Base-by-base conservation (phyloP, 345 rosid genomes). In the Ceriops zippeliana region DNA sequence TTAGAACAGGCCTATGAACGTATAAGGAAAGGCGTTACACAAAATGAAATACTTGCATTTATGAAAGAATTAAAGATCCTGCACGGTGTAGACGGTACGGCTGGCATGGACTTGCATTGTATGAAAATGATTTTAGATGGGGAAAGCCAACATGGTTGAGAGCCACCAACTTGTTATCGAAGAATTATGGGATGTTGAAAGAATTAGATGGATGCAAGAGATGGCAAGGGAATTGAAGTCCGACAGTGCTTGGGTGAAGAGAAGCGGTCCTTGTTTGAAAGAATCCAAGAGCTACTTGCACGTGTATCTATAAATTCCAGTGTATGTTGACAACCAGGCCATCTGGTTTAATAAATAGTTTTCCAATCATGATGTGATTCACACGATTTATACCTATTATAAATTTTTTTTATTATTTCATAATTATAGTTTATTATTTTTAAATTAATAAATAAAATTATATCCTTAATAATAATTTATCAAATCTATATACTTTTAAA, bases 61-160 rank as follows among this genome's bases (percentile, higher is more conserved):
- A 61, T 49, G 5, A 31, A 31, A 30, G 61, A 54, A 46, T 54
- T 35, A 11, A 37, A 17, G 35, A 46, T 34, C n/a, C 6, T 67
- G 62, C 70, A 67, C 2, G 62, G 37, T 42, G 1, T 56, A 26
- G 62, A 67, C 9, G 37, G 32, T 67, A 67, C 24, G 35, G 52
- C 21, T 67, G 56, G 21, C 37, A 51, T 16, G 51, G 61, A 24
- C 56, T 56, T 42, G 32, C 59, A 42, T 67, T 56, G 5, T 27
- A 67, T 42, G 70, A 67, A 17, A 47, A 53, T 22, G 53, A 67
- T 54, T 67, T 67, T 58, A 62, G 70, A 16, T 67, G 70, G 62
- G 70, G 70, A 26, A 67, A 17, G 7, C 63, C 71, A 27, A 30
- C 15, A 38, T 57, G 63, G 71, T 35, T 30, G 1, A 27, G 17